These are phyloP conservation scores for Colletotrichum echinochloae DNA, from an alignment of 2,329 filamentous ascomycete species.

Conservation along the genomic window DNA sequence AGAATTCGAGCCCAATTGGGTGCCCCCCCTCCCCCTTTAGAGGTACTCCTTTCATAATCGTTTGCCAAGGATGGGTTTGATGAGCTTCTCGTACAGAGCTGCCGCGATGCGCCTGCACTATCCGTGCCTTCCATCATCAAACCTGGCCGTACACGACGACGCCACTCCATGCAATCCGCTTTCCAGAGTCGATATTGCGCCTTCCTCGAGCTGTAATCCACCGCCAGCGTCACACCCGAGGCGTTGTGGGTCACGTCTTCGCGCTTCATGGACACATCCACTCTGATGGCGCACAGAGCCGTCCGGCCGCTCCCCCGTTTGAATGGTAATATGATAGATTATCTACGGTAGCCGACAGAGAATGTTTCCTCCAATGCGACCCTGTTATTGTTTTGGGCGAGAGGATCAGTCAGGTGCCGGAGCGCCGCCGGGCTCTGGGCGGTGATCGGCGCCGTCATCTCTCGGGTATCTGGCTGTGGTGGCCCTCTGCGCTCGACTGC, in stretches of 20 bases:
- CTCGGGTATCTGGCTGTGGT: constrained; percentile 42
- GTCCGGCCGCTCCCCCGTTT: constrained; percentile 27
- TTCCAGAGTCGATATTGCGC: constrained; percentile 17
- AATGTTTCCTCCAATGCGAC: constrained; percentile 37
- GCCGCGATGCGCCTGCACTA: constrained; percentile 21
- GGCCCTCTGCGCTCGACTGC: constrained; percentile 36
- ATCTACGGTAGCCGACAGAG: constrained; percentile 29
- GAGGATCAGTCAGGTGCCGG: constrained; percentile 40
- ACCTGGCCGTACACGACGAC: constrained; percentile 16
- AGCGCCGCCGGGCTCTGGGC: constrained; percentile 29
- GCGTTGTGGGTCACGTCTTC: constrained; percentile 23
- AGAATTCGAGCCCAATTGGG: constrained; percentile 12
- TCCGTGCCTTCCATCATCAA: constrained; percentile 16
- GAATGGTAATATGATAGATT: constrained; percentile 36
- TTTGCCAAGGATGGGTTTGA: constrained; percentile 38
- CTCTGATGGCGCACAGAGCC: constrained; percentile 32
- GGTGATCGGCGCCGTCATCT: constrained; percentile 42
- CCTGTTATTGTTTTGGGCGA: constrained; percentile 30
- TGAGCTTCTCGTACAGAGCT: constrained; percentile 41
- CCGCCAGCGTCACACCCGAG: constrained; percentile 33
- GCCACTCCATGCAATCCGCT: constrained; percentile 24
- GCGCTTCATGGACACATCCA: constrained; percentile 33
- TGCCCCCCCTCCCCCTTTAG: constrained; percentile 16
- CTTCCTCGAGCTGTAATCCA: constrained; percentile 28
- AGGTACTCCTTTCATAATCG: constrained; percentile 38